Evolutionary conservation across 2,329 filamentous ascomycete species (phyloP).

Genomic region (Colletotrichum horii): DNA sequence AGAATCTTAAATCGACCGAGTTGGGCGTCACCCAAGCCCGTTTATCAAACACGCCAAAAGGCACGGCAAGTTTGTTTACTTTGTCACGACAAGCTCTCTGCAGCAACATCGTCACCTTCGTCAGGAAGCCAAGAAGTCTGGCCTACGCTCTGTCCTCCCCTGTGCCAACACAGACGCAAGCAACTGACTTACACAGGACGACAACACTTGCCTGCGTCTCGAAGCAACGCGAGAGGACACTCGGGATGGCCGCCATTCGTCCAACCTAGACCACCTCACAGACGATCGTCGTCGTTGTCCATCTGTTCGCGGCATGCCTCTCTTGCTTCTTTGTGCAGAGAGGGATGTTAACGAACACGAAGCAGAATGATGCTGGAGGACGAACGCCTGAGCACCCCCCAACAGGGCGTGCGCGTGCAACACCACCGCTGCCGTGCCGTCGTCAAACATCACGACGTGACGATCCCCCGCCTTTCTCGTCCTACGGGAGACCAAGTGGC

Average conservation of each 20-base stretch:
- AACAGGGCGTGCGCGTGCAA: neutral
- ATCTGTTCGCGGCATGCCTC: neutral
- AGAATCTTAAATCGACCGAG: conserved; percentile 8
- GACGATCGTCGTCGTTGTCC: neutral
- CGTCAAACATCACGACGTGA: neutral
- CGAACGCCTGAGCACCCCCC: neutral
- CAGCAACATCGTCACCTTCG: neutral
- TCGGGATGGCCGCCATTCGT: neutral
- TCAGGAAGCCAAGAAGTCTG: neutral
- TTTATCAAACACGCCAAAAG: conserved; percentile 1
- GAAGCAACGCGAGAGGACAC: neutral
- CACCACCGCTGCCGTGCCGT: neutral
- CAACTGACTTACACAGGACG: neutral
- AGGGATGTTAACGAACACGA: neutral
- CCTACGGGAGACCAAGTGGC: neutral
- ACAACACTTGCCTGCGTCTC: neutral
- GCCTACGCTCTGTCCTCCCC: neutral
- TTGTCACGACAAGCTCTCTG: neutral
- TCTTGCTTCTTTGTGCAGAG: neutral
- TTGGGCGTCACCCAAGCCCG: neutral
- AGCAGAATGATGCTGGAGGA: neutral
- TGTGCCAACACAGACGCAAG: neutral
- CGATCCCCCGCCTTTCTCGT: neutral
- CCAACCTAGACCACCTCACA: neutral
- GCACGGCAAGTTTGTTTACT: neutral